These are phyloP conservation scores for Rheum nobile DNA, from an alignment of 148 eudicot species.

Conservation along the genomic window DNA sequence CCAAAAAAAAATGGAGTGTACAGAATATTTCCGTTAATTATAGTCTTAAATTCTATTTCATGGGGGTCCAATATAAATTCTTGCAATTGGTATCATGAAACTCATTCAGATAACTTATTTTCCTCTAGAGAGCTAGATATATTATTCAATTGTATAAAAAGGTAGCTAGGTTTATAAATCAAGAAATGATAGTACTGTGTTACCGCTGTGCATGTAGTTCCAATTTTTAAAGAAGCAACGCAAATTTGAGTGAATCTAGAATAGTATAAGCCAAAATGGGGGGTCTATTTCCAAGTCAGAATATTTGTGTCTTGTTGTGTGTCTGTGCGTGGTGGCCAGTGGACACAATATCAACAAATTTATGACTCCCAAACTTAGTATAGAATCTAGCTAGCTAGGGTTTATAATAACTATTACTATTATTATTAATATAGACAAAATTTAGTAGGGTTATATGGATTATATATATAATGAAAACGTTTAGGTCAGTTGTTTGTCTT, in stretches of 20 bases:
- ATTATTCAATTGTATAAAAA: too few species aligned
- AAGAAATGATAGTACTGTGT: background rate
- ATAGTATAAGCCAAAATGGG: background rate
- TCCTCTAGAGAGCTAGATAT: too few species aligned
- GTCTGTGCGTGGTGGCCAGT: background rate
- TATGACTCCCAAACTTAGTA: background rate
- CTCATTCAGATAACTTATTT: too few species aligned
- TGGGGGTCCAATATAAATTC: too few species aligned
- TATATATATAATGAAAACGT: background rate
- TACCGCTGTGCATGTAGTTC: background rate
- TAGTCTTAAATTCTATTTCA: too few species aligned
- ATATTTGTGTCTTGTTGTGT: background rate
- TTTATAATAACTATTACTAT: too few species aligned
- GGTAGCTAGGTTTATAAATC: background rate
- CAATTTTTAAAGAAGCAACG: background rate
- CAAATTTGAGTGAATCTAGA: background rate
- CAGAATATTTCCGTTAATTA: too few species aligned
- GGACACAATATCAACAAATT: background rate
- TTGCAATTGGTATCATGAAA: too few species aligned
- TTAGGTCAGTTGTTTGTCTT: background rate
- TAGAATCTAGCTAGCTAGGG: too few species aligned
- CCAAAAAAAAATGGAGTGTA: too few species aligned
- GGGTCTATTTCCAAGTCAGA: background rate
- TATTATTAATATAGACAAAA: background rate
- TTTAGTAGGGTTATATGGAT: background rate